Evolutionary conservation across 306 rosid species (phyloP).

Genomic region (Vigna nakashimae): DNA sequence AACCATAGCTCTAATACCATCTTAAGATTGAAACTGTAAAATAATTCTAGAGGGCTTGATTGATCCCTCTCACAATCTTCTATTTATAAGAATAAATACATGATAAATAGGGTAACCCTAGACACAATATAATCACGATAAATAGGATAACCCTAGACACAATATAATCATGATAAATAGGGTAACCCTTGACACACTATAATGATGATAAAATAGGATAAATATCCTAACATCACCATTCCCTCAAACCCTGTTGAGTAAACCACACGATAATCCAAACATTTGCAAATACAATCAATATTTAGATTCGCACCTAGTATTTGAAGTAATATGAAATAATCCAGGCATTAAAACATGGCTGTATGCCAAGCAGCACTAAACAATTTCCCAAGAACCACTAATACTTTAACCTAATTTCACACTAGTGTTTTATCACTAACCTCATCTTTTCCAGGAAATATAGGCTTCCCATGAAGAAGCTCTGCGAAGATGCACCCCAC

Average conservation of each 20-base stretch:
- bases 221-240: too few relatives aligned
- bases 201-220: too few relatives aligned
- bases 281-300: not conserved
- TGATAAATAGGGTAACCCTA: too few relatives aligned
- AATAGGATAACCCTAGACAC: too few relatives aligned
- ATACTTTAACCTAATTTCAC: slow-evolving; percentile 1
- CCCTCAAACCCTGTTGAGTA: not conserved
- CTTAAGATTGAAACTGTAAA: too few relatives aligned
- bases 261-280: not conserved
- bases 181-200: too few relatives aligned
- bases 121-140: too few relatives aligned
- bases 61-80: too few relatives aligned
- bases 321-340: slow-evolving; percentile 7
- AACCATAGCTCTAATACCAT: too few relatives aligned
- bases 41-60: too few relatives aligned
- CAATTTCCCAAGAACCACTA: slow-evolving; percentile 4
- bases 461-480: slow-evolving; percentile 75
- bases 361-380: not conserved
- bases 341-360: not conserved
- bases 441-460: slow-evolving; percentile 80
- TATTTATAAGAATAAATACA: too few relatives aligned
- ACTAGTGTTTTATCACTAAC: slow-evolving; percentile 44
- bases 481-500: slow-evolving; percentile 86
- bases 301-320: slow-evolving; percentile 1
- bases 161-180: too few relatives aligned